Percentiles rank a stretch among this genome's conserved stretches.
Conservation (phyloP, 805 yeast species). For the Kuraishia cidri region DNA sequence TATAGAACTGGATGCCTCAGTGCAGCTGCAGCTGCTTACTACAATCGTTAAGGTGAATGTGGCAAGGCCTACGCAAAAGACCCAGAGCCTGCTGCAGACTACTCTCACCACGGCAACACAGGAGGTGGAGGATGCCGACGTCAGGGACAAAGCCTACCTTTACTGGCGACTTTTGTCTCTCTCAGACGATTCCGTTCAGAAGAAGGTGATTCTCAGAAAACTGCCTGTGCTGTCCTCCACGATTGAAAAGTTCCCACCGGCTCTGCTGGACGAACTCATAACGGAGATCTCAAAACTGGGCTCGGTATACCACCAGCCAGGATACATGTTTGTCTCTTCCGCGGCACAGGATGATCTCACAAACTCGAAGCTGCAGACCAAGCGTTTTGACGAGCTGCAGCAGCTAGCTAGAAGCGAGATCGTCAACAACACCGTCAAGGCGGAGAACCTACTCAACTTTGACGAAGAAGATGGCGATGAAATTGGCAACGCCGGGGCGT, state of each 20-base stretch:
- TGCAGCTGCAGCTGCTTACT: constrained; percentile 53
- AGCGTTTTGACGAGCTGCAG: constrained; percentile 70
- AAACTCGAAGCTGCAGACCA: constrained; percentile 25
- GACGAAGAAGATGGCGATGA: constrained; percentile 49
- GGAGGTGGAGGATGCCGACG: constrained; percentile 63
- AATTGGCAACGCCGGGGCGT: constrained; percentile 11
- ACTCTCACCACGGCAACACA: constrained; percentile 56
- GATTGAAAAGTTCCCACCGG: constrained; percentile 62
- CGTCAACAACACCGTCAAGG: constrained; percentile 44
- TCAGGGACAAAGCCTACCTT: constrained; percentile 70
- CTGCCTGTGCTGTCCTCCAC: constrained; percentile 69
- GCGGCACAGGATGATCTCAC: constrained; percentile 5
- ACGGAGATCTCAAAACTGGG: constrained; percentile 78
- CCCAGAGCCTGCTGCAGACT: constrained; percentile 40
- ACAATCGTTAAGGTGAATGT: constrained; percentile 51
- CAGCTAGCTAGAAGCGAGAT: constrained; percentile 72
- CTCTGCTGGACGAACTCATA: constrained; percentile 57
- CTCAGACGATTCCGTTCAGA: constrained; percentile 28
- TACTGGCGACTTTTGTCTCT: constrained; percentile 71
- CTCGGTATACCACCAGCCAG: constrained; percentile 85
- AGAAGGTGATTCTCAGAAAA: constrained; percentile 46
- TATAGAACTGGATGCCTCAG: constrained; percentile 45
- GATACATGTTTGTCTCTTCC: constrained; percentile 41
- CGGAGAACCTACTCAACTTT: constrained; percentile 79
- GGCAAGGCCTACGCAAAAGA: constrained; percentile 18